Percentiles rank a stretch among this genome's conserved stretches.
Conservation (phyloP, 1,284 basidiomycete species). For the Pisolithus thermaeus region DNA sequence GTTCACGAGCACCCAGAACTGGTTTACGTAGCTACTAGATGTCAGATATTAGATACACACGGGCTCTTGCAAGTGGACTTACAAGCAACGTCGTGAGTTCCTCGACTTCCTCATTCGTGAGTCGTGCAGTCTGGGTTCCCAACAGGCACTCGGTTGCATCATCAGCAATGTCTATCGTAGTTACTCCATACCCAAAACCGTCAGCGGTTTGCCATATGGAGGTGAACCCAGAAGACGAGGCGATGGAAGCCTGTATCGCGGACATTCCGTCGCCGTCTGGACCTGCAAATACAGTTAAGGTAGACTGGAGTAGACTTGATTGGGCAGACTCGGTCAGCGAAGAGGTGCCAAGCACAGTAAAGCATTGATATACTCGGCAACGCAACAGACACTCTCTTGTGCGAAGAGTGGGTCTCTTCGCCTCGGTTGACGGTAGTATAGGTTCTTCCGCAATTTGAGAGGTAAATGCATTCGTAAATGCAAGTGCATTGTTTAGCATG, state of each 20-base stretch:
- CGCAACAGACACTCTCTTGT: conserved; percentile 83
- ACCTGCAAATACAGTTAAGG: conserved; percentile 82
- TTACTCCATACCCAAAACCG: conserved; percentile 91
- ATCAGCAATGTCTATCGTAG: conserved; percentile 54
- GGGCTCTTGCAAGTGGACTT: conserved; percentile 31
- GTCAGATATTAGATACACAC: neutral
- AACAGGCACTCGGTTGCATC: conserved; percentile 33
- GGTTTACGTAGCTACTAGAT: conserved; percentile 65
- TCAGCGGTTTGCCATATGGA: conserved; percentile 85
- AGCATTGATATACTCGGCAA: conserved; percentile 86
- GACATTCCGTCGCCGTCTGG: conserved; percentile 69
- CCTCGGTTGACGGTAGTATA: conserved; percentile 35
- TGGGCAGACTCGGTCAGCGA: conserved; percentile 82
- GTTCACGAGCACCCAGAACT: conserved; percentile 79
- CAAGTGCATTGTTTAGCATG: conserved; percentile 84
- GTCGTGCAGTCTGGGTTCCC: conserved; percentile 21
- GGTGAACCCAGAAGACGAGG: conserved; percentile 83
- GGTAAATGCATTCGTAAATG: conserved; percentile 75
- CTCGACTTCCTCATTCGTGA: conserved; percentile 60
- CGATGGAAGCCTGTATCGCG: conserved; percentile 89
- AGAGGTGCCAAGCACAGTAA: conserved; percentile 73
- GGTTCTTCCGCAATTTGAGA: conserved; percentile 48
- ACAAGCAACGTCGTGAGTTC: conserved; percentile 68
- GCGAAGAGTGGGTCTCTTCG: conserved; percentile 57
- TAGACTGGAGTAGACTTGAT: conserved; percentile 75